Evolutionary conservation across 441 rosid genomes (phyloP), one percentile per base, ranked within the genome.

Genomic region (Francoa sonchifolia): DNA sequence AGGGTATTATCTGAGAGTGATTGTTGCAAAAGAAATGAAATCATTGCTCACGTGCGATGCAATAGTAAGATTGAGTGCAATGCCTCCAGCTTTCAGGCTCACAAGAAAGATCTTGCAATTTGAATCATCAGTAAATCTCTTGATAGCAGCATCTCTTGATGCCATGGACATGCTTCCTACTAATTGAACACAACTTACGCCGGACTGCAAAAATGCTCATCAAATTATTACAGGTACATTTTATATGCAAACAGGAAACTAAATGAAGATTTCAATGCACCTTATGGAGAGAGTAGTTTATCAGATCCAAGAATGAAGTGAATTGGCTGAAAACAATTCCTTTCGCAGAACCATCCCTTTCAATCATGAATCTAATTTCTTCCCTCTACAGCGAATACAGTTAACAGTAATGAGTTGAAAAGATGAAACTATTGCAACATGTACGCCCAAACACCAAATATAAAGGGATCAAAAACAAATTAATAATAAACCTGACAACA

Each of bases 271-370:
- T 29, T 36, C 19, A 47, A 10, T 29, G 58, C 51, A 81, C 99
- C 90, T 80, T 78, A 36, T 69, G 56, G 15, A 90, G 83, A 25
- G 90, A 76, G 69, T 77, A 90, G 50, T 67, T 73, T 45, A 90
- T 86, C 54, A 90, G 80, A 74, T 86, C 96, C 72, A 90, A 68
- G 67, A 90, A 90, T 26, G 93, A 78, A 9, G 99, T 86, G 73
- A 86, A 90, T 69, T 90, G 99, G 75, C 96, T 86, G 71, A 90
- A 90, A 45, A 86, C 95, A 59, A 90, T 86, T 52, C 82, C 99
- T 61, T 90, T 90, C 5, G 96, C 95, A 45, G 95, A 86, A 33
- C 99, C 95, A 57, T 90, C 99, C 68, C 95, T 80, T 63, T 90
- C 99, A 43, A 78, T 69, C 99, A 86, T 90, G 55, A 61, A 57